Base-by-base conservation (phyloP, 2,329 filamentous ascomycete species). In the Colletotrichum camelliae region DNA sequence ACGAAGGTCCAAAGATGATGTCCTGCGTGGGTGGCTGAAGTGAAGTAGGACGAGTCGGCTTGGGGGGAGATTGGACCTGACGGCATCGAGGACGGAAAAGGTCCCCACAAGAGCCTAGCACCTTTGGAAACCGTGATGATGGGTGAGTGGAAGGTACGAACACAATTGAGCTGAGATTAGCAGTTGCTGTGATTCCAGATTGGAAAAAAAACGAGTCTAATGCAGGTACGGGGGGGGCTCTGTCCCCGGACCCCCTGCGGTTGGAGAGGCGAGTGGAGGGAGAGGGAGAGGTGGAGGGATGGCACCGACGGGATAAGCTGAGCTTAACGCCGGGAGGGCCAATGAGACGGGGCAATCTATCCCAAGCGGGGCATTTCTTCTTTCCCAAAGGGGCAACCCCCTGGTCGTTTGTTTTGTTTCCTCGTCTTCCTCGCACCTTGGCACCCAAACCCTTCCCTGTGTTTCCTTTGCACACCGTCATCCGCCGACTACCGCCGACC, bases 181-280 rank as follows among this genome's bases (percentile, higher is more conserved):
- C 37, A 61, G 70, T 69, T 31, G 27, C 57, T 18, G 29, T 60
- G 31, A 62, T 31, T 58, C 39, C 27, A 57, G 33, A 39, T 31
- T 18, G 29, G 48, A 57, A 21, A 27, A 52, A 48, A 33, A 48
- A 27, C 4, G 27, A 52, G 31, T 16, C 72, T 72, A 75, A 72
- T 67, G 73, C 73, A 75, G 70, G 73, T 68, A 73, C 73, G n/a
- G 43, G 43, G 31, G 43, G 13, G n/a, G 37, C 68, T 55, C 55
- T 70, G 31, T 35, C 18, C 37, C 21, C 21, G 27, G 33, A 48
- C 72, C 35, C 35, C 70, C 48, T 57, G 33, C 24, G 15, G 52
- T n/a, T 48, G 61, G 43, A 21, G 43, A 52, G n/a, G n/a, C 43
- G 43, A 13, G 43, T 52, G 43, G 43, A 48, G 18, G 43, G 43